Evolutionary conservation across 176 grass and related monocot species (phyloP).

Genomic region (Carex scoparia): DNA sequence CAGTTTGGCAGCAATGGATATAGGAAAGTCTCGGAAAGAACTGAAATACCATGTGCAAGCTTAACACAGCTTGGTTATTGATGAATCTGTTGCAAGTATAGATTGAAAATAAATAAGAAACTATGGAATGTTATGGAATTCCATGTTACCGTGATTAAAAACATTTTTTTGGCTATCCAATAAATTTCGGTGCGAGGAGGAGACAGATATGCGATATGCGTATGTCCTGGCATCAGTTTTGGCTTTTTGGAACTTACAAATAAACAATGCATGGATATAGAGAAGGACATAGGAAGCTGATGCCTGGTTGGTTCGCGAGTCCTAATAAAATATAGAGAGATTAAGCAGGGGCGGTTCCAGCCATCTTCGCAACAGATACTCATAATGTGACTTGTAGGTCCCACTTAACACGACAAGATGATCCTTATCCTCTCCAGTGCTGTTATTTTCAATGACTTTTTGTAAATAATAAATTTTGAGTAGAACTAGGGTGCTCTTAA

Average conservation of each 20-base stretch:
- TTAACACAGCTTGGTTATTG: background rate
- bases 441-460: background rate
- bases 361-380: background rate
- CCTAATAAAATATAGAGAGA: background rate
- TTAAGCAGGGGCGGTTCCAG: background rate
- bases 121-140: background rate
- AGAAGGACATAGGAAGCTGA: background rate
- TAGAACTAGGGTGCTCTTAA: no score
- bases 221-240: background rate
- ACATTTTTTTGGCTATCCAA: background rate
- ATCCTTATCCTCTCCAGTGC: background rate
- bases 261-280: background rate
- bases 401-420: background rate
- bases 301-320: background rate
- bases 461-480: no score
- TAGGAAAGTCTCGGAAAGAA: background rate
- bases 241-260: background rate
- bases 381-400: background rate
- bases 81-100: background rate
- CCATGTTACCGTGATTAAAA: background rate
- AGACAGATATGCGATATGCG: background rate
- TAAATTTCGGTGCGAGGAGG: background rate
- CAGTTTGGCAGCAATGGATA: background rate
- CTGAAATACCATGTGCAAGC: constrained; percentile 1
- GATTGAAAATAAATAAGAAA: background rate